Evolutionary conservation across 495 filamentous ascomycete species (phyloP).

Genomic region (Penicillium cinerascens): DNA sequence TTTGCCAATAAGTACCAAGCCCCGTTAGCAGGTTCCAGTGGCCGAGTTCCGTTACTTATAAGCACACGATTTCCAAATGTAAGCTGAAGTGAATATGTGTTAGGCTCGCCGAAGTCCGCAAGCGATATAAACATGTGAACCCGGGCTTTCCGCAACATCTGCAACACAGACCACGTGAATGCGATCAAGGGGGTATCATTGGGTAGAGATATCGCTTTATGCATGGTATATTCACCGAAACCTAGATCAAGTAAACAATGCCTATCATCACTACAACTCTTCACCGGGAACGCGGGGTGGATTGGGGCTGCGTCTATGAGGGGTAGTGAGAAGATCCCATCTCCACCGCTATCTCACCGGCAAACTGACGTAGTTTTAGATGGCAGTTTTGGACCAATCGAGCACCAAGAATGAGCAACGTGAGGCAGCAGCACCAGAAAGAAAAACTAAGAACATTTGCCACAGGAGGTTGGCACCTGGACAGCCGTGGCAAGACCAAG

Average conservation of each 20-base stretch:
- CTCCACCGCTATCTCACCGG: slow-evolving; percentile 19
- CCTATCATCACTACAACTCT: slow-evolving; percentile 18
- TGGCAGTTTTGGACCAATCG: slow-evolving; percentile 4
- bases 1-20: too few species aligned
- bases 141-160: neutral
- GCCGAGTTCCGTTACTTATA: neutral
- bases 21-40: too few species aligned
- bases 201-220: slow-evolving; percentile 1
- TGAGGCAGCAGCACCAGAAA: neutral
- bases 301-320: slow-evolving; percentile 2
- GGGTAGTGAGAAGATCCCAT: neutral
- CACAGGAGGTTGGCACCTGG: neutral
- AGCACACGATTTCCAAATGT: neutral
- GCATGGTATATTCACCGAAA: slow-evolving; percentile 4
- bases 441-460: neutral
- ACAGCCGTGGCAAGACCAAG: slow-evolving; percentile 4
- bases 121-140: neutral
- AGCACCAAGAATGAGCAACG: slow-evolving; percentile 1
- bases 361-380: slow-evolving; percentile 5
- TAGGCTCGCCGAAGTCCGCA: neutral
- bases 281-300: slow-evolving; percentile 21
- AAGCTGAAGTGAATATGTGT: neutral
- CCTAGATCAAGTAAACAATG: slow-evolving; percentile 4
- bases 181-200: slow-evolving; percentile 1
- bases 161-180: neutral